Base-by-base conservation (phyloP, 2,329 filamentous ascomycete genomes). In the Hymenoscyphus scutula region DNA sequence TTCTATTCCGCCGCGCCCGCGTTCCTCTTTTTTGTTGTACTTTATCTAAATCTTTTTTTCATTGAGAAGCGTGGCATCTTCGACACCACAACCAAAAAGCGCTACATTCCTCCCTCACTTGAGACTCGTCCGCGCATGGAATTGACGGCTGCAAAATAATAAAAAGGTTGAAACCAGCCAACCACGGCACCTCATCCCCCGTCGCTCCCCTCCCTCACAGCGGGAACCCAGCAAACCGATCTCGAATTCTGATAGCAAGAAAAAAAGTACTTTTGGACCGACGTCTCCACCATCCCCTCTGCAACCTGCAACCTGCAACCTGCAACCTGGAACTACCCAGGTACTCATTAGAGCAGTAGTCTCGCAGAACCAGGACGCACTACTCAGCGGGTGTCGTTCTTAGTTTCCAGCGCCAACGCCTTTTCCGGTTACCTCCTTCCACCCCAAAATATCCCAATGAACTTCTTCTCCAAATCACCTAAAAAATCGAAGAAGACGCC, bases 381-480 rank as follows among this genome's bases (percentile, higher is more conserved):
- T 48, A 48, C 41, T 48, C 41, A 48, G 41, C 41, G 41, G 41
- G 41, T 48, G 41, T 48, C 41, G 41, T 13, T 48, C 41, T 48
- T 48, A 48, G 41, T 23, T 48, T 19, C n/a, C 29, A 55, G n/a
- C 29, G 29, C 27, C 25, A n/a, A 34, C 53, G 53, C 53, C 58
- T 37, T 55, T 27, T 23, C 11, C 48, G 23, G 30, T 37, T 32
- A 30, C 53, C 25, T 56, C 37, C 19, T 7, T 37, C 13, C 19
- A 13, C 34, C 56, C 23, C 23, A 15, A 10, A 34, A 32, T 29
- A 55, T 58, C 63, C 59, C 61, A 71, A 73, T 74, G 72, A 73
- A 74, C 69, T 67, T 75, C 73, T 74, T 75, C 67, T 73, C 71
- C 54, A 75, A 73, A 66, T 67, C 70, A 58, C 65, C 70, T 55